Conservation (phyloP, 169 alveolate species). For the Cystoisospora suis region DNA sequence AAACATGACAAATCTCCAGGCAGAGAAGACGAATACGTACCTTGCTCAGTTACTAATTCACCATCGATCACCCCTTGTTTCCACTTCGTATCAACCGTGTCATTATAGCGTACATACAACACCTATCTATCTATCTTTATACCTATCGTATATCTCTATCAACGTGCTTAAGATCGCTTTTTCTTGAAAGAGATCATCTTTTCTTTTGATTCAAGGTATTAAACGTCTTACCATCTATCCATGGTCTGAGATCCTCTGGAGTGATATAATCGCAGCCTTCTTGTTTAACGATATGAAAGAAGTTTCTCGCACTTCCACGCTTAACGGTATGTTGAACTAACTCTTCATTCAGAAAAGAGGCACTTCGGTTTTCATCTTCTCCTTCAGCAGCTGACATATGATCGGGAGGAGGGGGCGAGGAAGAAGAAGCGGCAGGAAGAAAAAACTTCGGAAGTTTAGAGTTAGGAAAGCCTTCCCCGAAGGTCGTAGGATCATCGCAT, state of each 20-base stretch:
- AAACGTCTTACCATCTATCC: slow-evolving; percentile 18
- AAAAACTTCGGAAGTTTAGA: background rate
- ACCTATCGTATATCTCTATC: too few species aligned
- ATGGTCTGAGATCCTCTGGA: slow-evolving; percentile 15
- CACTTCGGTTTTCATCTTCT: too few species aligned
- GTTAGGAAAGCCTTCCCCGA: background rate
- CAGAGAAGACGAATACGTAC: too few species aligned
- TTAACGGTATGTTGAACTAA: background rate
- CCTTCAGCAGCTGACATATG: too few species aligned
- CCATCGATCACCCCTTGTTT: too few species aligned
- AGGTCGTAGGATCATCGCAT: background rate
- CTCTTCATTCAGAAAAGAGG: background rate
- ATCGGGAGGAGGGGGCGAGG: background rate
- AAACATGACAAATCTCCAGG: too few species aligned
- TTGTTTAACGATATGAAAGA: slow-evolving; percentile 12
- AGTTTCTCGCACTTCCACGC: slow-evolving; percentile 15
- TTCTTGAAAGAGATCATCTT: too few species aligned
- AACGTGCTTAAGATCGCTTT: too few species aligned
- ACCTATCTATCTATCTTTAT: too few species aligned
- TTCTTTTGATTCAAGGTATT: background rate
- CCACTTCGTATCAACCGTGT: too few species aligned
- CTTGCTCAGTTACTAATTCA: too few species aligned
- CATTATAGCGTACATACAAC: too few species aligned
- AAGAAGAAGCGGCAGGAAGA: background rate
- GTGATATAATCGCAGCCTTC: background rate